A percentile compares a stretch with the other conserved stretches of the same genome.
Conservation (phyloP, 116 monocot genomes). For the Cymodocea nodosa region DNA sequence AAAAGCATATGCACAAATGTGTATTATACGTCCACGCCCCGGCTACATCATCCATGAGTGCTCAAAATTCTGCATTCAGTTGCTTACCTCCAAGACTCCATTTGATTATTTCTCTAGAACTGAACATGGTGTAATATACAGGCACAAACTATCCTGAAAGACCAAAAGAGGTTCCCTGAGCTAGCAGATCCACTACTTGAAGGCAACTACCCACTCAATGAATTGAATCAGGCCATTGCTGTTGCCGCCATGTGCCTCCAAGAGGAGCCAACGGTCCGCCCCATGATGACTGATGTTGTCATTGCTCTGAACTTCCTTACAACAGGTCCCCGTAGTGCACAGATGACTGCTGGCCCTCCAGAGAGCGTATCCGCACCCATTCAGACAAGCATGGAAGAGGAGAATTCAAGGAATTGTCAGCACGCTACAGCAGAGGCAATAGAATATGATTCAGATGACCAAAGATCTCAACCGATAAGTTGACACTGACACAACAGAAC, state of each 20-base stretch:
- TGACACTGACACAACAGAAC: not conserved
- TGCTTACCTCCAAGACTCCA: not conserved
- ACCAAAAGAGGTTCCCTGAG: slow-evolving; percentile 16
- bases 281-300: slow-evolving; percentile 18
- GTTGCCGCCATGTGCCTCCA: slow-evolving; percentile 25
- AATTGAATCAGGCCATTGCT: slow-evolving; percentile 20
- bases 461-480: not conserved
- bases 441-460: slow-evolving; percentile 31
- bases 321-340: not conserved
- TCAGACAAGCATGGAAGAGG: not conserved
- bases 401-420: slow-evolving; percentile 16
- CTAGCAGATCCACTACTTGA: slow-evolving; percentile 15
- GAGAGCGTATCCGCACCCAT: not conserved
- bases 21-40: no score
- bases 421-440: slow-evolving; percentile 40
- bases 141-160: slow-evolving; percentile 22
- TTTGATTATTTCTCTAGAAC: not conserved
- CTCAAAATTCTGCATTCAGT: not conserved
- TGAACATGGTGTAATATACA: not conserved
- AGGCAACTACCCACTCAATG: slow-evolving; percentile 9
- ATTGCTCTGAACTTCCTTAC: slow-evolving; percentile 16
- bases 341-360: not conserved
- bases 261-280: slow-evolving; percentile 20
- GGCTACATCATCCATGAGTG: no score
- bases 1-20: no score